These are phyloP conservation scores for Phytophthora crassamura DNA, from an alignment of 352 stramenopile genomes.

Conservation along the genomic window DNA sequence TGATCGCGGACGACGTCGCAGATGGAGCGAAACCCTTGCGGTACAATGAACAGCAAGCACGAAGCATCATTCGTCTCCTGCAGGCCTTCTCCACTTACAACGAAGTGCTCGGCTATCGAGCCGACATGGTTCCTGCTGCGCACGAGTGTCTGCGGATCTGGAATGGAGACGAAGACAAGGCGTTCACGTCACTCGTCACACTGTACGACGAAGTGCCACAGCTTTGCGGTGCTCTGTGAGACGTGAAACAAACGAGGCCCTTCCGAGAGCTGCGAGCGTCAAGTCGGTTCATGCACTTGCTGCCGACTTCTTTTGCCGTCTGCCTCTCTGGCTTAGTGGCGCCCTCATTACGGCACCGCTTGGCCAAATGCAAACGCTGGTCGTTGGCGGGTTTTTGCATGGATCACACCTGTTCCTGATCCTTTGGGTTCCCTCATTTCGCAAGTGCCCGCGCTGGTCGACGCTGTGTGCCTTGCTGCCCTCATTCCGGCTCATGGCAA, in stretches of 20 bases:
- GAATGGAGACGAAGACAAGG: conserved; percentile 65
- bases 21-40: conserved; percentile 28
- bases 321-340: conserved; percentile 23
- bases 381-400: neutral
- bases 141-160: conserved; percentile 66
- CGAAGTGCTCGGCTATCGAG: conserved; percentile 61
- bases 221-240: conserved; percentile 31
- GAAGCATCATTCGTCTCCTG: conserved; percentile 57
- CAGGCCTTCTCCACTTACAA: conserved; percentile 82
- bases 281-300: conserved; percentile 19
- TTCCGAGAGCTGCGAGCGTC: conserved; percentile 5
- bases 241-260: neutral
- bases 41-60: conserved; percentile 33
- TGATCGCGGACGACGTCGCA: conserved; percentile 56
- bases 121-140: conserved; percentile 59
- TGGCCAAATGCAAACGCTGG: neutral
- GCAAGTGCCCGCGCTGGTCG: conserved; percentile 12
- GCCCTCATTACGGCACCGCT: conserved; percentile 55
- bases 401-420: too few relatives aligned
- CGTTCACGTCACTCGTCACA: conserved; percentile 67
- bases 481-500: conserved; percentile 36
- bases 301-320: neutral
- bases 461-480: conserved; percentile 6
- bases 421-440: conserved; percentile 34
- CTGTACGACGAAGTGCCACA: conserved; percentile 61